Conservation (phyloP, 129 eudicot genomes). For the Flaveria trinervia region DNA sequence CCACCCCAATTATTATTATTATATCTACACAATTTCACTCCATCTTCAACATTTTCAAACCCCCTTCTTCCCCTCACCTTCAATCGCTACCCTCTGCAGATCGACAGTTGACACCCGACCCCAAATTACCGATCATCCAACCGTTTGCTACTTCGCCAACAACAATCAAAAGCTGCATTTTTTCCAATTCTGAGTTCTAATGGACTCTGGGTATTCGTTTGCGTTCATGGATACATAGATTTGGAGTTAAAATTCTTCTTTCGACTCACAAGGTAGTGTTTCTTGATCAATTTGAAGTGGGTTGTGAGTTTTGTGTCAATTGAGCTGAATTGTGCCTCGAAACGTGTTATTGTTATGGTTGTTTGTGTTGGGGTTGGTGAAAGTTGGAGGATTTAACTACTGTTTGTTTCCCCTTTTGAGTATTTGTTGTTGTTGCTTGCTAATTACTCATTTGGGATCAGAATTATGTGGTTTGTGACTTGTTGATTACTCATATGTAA, state of each 20-base stretch:
- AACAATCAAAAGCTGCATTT: slow-evolving; percentile 17
- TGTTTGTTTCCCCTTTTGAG: slow-evolving; percentile 17
- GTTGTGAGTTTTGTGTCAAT: background rate
- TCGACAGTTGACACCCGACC: slow-evolving; percentile 23
- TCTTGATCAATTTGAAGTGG: background rate
- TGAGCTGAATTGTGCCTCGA: slow-evolving; percentile 4
- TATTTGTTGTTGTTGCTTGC: slow-evolving; percentile 29
- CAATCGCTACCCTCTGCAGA: background rate
- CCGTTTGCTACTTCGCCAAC: background rate
- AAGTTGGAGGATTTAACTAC: slow-evolving; percentile 6
- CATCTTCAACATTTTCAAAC: background rate
- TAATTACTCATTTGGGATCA: slow-evolving; percentile 28
- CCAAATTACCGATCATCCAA: background rate
- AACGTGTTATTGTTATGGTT: background rate
- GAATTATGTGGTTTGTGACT: slow-evolving; percentile 16
- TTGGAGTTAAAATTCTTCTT: slow-evolving; percentile 24
- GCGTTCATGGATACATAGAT: slow-evolving; percentile 21
- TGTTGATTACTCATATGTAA: slow-evolving; percentile 11
- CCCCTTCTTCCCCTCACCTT: background rate
- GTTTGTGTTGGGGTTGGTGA: slow-evolving; percentile 21
- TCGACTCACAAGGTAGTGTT: slow-evolving; percentile 14
- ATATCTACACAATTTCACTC: slow-evolving; percentile 41
- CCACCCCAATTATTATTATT: slow-evolving; percentile 26
- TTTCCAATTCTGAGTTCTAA: slow-evolving; percentile 20
- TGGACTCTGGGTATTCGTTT: slow-evolving; percentile 4